Evolutionary conservation across 2,329 filamentous ascomycete species (phyloP).

Genomic region (Pleomassaria siparia): DNA sequence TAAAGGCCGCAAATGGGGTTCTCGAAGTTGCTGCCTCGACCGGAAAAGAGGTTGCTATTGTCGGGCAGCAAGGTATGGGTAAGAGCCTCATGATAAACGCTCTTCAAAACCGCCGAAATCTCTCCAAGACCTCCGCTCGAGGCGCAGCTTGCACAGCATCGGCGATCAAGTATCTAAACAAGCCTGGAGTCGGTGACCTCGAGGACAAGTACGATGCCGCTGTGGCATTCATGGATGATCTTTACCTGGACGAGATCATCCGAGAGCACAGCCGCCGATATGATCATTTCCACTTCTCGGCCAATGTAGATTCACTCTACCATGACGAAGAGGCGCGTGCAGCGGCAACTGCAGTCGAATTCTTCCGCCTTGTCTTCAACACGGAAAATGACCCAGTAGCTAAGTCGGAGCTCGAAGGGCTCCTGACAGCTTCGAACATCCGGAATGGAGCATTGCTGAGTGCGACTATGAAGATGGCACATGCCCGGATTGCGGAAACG

Average conservation of each 20-base stretch:
- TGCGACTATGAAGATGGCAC: constrained; percentile 2
- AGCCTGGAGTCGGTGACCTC: constrained; percentile 5
- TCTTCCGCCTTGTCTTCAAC: constrained; percentile 7
- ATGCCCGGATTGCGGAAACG: constrained; percentile 2
- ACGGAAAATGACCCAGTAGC: constrained; percentile 1
- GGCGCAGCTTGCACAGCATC: constrained; percentile 13
- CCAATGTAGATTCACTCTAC: constrained; percentile 3
- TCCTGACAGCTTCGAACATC: neutral
- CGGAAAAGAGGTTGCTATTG: constrained; percentile 2
- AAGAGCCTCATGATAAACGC: constrained; percentile 15
- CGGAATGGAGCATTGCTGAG: constrained; percentile 3
- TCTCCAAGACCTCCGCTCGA: constrained; percentile 9
- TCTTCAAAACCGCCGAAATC: constrained; percentile 4
- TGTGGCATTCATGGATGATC: constrained; percentile 13
- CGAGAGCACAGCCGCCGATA: constrained; percentile 12
- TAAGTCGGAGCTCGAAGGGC: neutral
- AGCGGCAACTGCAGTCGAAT: constrained; percentile 5
- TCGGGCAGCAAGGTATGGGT: constrained; percentile 13
- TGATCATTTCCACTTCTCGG: constrained; percentile 11
- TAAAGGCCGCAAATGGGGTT: neutral
- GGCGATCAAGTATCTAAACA: constrained; percentile 9
- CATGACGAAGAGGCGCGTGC: constrained; percentile 5
- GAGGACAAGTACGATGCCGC: constrained; percentile 6
- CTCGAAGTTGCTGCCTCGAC: neutral
- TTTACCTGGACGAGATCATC: constrained; percentile 6